Evolutionary conservation across 257 asterid genomes (phyloP).

Genomic region (Solanum dulcamara): DNA sequence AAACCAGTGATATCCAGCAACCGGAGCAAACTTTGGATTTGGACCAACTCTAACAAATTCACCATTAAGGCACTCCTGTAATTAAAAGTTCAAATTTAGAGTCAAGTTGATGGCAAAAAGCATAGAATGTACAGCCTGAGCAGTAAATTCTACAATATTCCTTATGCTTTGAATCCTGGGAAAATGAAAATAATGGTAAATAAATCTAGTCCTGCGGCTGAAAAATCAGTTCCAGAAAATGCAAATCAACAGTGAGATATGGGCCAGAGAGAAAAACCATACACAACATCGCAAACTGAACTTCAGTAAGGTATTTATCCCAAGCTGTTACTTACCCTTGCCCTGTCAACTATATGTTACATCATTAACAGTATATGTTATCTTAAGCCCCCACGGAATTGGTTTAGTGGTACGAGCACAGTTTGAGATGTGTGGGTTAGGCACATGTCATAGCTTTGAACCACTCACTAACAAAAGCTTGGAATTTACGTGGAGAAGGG

Average conservation of each 20-base stretch:
- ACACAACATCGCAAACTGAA: neutral
- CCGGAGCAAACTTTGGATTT: conserved; percentile 82
- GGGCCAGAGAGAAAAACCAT: neutral
- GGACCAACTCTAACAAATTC: conserved; percentile 97
- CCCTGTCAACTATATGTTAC: neutral
- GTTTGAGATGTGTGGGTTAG: neutral
- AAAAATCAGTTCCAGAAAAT: neutral
- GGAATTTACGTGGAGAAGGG: neutral
- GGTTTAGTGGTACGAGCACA: neutral
- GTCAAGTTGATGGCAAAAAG: neutral
- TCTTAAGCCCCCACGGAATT: neutral
- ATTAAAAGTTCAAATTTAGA: neutral
- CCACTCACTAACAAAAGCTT: neutral
- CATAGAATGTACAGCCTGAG: neutral
- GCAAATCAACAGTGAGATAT: neutral
- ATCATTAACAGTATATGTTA: neutral
- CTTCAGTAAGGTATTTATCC: neutral
- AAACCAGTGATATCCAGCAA: conserved; percentile 96
- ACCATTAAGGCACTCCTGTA: conserved; percentile 91
- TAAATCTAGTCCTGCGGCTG: neutral
- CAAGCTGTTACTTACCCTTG: neutral
- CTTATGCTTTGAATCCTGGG: neutral
- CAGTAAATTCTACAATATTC: neutral
- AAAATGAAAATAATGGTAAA: neutral
- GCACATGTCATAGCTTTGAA: neutral